A percentile compares a stretch with the other conserved stretches of the same genome.
Conservation (phyloP, 345 rosid genomes). For the Lepidium sativum region DNA sequence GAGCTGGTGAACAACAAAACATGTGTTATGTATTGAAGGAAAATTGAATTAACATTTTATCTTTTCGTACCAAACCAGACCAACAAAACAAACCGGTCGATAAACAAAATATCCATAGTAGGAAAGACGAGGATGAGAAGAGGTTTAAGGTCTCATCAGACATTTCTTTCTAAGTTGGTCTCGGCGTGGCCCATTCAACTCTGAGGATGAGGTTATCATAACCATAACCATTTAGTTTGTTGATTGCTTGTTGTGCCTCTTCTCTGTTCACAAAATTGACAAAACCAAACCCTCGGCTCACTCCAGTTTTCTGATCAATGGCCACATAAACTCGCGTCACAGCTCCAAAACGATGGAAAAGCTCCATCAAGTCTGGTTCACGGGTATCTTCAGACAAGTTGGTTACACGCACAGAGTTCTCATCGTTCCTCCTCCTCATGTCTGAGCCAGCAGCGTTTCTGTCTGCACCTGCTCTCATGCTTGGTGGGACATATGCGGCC, state of each 20-base stretch:
- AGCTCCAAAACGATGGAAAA: slow-evolving; percentile 76
- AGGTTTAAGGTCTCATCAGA: background rate
- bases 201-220: slow-evolving; percentile 87
- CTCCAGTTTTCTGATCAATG: slow-evolving; percentile 76
- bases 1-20: too few relatives aligned
- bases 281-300: slow-evolving; percentile 89
- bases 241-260: slow-evolving; percentile 80
- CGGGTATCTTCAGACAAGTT: slow-evolving; percentile 87
- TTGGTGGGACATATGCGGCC: slow-evolving; percentile 68
- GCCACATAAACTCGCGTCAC: slow-evolving; percentile 84
- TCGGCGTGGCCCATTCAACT: slow-evolving; percentile 92
- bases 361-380: slow-evolving; percentile 71
- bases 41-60: background rate
- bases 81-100: slow-evolving; percentile 5
- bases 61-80: background rate
- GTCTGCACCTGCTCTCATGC: slow-evolving; percentile 71
- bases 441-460: slow-evolving; percentile 51
- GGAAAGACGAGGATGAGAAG: background rate
- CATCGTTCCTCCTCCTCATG: slow-evolving; percentile 86
- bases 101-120: background rate
- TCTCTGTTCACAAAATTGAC: slow-evolving; percentile 82
- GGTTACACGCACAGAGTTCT: slow-evolving; percentile 82
- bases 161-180: slow-evolving; percentile 49
- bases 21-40: too few relatives aligned
- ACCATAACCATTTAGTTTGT: slow-evolving; percentile 85